A percentile compares a stretch with the other conserved stretches of the same genome.
Conservation (phyloP, 2,329 filamentous ascomycete genomes). For the Phaeosphaeria sp. region DNA sequence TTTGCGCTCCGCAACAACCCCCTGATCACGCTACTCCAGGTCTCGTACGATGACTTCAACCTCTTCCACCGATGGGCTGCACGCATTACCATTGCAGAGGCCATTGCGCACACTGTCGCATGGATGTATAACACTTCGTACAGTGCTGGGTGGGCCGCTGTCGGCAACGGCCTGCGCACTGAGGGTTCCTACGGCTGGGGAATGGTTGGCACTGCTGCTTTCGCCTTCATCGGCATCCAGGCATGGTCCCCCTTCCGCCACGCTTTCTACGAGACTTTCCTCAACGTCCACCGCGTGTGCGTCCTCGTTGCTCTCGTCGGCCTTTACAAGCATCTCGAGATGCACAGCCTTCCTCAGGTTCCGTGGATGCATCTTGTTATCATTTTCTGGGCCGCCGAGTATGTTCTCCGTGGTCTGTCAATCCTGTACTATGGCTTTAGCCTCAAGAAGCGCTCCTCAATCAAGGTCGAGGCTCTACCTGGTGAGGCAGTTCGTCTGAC, state of each 20-base stretch:
- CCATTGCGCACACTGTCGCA: constrained; percentile 71
- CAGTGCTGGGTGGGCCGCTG: constrained; percentile 67
- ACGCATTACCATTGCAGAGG: constrained; percentile 72
- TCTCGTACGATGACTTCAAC: constrained; percentile 98
- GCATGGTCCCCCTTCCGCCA: constrained; percentile 84
- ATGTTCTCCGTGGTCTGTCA: constrained; percentile 54
- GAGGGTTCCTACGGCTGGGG: constrained; percentile 72
- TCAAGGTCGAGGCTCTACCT: constrained; percentile 65
- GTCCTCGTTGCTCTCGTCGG: constrained; percentile 71
- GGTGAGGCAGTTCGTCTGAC: constrained; percentile 67
- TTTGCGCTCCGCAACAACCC: constrained; percentile 94
- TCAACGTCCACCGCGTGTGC: constrained; percentile 82
- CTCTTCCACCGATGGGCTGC: constrained; percentile 85
- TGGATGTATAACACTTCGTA: constrained; percentile 73
- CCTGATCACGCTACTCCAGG: constrained; percentile 77
- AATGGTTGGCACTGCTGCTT: constrained; percentile 63
- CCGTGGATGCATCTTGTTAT: constrained; percentile 78
- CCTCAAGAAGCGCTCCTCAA: constrained; percentile 56
- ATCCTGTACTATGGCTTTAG: constrained; percentile 63
- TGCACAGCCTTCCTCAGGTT: constrained; percentile 71
- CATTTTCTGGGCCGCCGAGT: constrained; percentile 77
- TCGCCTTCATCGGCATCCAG: constrained; percentile 71
- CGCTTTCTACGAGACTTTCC: constrained; percentile 96
- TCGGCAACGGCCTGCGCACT: constrained; percentile 61
- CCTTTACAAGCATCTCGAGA: constrained; percentile 78